A percentile compares a stretch with the other conserved stretches of the same genome.
These are phyloP conservation scores for Alisma plantagoaquatica DNA, from an alignment of 106 monocot genomes.

Conservation along the genomic window DNA sequence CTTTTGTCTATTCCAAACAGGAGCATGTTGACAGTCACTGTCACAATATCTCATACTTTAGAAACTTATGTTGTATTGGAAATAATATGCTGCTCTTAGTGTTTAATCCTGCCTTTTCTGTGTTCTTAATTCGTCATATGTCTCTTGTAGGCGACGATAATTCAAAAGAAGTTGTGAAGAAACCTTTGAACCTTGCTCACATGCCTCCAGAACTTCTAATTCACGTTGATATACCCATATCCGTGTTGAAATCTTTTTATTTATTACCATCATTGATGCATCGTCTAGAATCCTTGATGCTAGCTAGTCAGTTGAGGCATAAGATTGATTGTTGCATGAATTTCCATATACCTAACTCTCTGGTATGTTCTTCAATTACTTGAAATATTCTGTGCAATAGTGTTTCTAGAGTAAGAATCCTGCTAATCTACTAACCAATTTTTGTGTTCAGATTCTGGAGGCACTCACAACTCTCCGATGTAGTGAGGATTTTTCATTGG, in stretches of 20 bases:
- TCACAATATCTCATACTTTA: too few relatives aligned
- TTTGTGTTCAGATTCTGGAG: conserved; percentile 70
- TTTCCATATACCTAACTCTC: conserved; percentile 34
- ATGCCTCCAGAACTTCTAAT: conserved; percentile 96
- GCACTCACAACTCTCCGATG: conserved; percentile 79
- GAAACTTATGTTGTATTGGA: too few relatives aligned
- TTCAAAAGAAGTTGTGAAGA: conserved; percentile 8
- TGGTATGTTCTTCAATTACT: conserved; percentile 67
- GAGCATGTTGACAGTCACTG: too few relatives aligned
- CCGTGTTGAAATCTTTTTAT: conserved; percentile 69
- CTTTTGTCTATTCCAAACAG: too few relatives aligned
- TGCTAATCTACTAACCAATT: too few relatives aligned
- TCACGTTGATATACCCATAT: conserved; percentile 54
- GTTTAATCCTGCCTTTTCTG: too few relatives aligned
- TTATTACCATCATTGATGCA: conserved; percentile 92
- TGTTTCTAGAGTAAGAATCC: too few relatives aligned
- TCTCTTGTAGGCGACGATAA: too few relatives aligned
- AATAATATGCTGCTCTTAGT: too few relatives aligned
- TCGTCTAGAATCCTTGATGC: conserved; percentile 72
- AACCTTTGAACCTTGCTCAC: conserved; percentile 30
- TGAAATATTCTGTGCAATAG: too few relatives aligned
- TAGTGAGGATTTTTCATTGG: conserved; percentile 76
- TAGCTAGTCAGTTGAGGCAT: conserved; percentile 68
- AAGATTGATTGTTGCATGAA: conserved; percentile 34
- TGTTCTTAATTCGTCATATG: too few relatives aligned